Evolutionary conservation across 2,329 filamentous ascomycete species (phyloP), one percentile per base, ranked within the genome.

Genomic region (Calonectria pauciramosa): DNA sequence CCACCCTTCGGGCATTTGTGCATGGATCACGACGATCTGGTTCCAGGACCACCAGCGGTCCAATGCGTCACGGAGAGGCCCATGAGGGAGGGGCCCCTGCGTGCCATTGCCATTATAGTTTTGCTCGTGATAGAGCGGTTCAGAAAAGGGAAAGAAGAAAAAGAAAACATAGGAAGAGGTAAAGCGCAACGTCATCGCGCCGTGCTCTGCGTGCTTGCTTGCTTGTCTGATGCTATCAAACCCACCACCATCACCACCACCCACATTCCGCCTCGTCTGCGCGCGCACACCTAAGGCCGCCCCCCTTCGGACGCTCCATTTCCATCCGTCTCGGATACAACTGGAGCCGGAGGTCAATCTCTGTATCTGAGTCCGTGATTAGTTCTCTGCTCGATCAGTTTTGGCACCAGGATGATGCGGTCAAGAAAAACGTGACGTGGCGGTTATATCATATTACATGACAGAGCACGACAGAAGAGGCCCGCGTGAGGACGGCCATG

Each of bases 21-120:
- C 56, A 63, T 63, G 56, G 56, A 63, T 63, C 56, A 41, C 60
- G 60, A 65, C 60, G 60, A 65, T 65, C 60, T 26, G 28, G 41
- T 65, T 65, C 60, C 28, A 65, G 60, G 38, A 49, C 60, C 38
- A 49, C 60, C 56, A 11, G 13, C 60, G 34, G 60, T 44, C 60
- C 60, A 65, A 65, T 65, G 60, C 60, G 60, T 34, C n/a, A 49
- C 44, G 38, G 30, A 49, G 14, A 49, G 38, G 49, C 60, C 41
- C 34, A 63, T 63, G 56, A 14, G 10, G 56, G 56, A 63, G 56
- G 52, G 51, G 36, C 34, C 56, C 56, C 41, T 63, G 56, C 56
- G 56, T 38, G 34, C 26, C 38, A 28, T 36, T 28, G 38, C 10
- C 56, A 41, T 63, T 41, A 63, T 63, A 41, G 56, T 63, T 63